These are phyloP conservation scores for Boletellus deceptivus DNA, from an alignment of 1,284 basidiomycete genomes.

Conservation along the genomic window DNA sequence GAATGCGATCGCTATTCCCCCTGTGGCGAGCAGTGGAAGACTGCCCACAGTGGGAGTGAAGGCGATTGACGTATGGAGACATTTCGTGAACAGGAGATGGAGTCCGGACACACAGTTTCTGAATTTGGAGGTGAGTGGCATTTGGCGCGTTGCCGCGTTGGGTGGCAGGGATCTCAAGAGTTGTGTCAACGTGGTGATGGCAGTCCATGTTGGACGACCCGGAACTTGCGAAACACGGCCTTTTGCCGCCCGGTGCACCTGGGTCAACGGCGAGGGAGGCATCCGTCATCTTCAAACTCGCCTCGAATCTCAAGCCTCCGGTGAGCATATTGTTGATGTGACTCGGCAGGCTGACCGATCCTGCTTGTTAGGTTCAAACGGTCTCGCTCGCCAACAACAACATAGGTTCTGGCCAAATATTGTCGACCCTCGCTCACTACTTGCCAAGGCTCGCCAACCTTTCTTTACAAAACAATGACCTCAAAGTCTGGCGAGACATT, in stretches of 20 bases:
- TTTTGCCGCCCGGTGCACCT: constrained; percentile 66
- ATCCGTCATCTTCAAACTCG: constrained; percentile 84
- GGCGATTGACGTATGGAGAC: constrained; percentile 62
- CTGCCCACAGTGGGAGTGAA: constrained; percentile 30
- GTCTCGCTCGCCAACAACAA: constrained; percentile 71
- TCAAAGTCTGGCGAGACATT: constrained; percentile 66
- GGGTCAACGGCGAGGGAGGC: constrained; percentile 61
- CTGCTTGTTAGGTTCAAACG: constrained; percentile 58
- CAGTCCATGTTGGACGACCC: constrained; percentile 66
- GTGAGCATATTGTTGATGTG: constrained; percentile 39
- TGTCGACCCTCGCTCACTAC: constrained; percentile 62
- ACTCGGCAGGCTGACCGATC: constrained; percentile 3
- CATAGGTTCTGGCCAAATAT: constrained; percentile 44
- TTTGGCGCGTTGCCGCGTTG: neutral
- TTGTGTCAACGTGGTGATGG: constrained; percentile 30
- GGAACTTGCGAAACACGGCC: constrained; percentile 61
- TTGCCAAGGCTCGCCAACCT: constrained; percentile 76
- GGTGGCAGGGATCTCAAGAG: constrained; percentile 30
- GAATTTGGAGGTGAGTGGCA: constrained; percentile 69
- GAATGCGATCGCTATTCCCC: constrained; percentile 46
- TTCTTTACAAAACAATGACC: constrained; percentile 74
- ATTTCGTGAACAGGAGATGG: constrained; percentile 69
- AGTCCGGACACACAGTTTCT: constrained; percentile 67
- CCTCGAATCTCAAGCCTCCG: constrained; percentile 72
- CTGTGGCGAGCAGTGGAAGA: constrained; percentile 15